Percentiles rank a stretch among this genome's conserved stretches.
These are phyloP conservation scores for Phanerochaete carnosa DNA, from an alignment of 768 basidiomycete species.

Conservation along the genomic window DNA sequence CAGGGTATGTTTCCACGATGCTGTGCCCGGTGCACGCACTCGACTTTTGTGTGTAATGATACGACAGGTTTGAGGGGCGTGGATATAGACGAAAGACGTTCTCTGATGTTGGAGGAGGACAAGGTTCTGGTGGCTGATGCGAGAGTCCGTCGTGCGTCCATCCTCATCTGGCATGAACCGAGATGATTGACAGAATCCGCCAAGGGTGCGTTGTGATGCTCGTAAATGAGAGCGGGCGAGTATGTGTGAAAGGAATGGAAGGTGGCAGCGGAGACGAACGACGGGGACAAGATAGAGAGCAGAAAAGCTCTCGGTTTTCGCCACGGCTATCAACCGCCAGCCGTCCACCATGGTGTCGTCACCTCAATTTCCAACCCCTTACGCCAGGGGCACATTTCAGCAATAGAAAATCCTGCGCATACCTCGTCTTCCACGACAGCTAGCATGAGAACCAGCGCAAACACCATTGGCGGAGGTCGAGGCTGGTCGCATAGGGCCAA, in stretches of 20 bases:
- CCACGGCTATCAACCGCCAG: background rate
- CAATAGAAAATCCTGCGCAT: background rate
- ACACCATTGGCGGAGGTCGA: too few species aligned
- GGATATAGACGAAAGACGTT: constrained; percentile 45
- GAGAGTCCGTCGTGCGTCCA: constrained; percentile 33
- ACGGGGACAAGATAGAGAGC: background rate
- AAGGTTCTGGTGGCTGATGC: constrained; percentile 44
- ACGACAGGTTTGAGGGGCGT: constrained; percentile 56
- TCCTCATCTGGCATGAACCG: constrained; percentile 11
- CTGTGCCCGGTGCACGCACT: constrained; percentile 41
- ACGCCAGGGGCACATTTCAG: background rate
- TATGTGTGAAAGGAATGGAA: constrained; percentile 1
- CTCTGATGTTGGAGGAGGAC: constrained; percentile 61
- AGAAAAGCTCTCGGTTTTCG: background rate
- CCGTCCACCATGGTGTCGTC: background rate
- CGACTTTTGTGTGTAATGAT: constrained; percentile 67
- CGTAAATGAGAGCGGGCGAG: background rate
- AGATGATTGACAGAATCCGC: constrained; percentile 1
- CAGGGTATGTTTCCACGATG: background rate
- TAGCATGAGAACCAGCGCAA: too few species aligned
- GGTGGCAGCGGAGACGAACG: background rate
- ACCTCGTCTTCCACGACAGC: background rate
- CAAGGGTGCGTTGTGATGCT: background rate
- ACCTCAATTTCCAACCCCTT: background rate
- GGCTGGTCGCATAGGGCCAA: too few species aligned